phyloP scores from a whole-genome alignment of 73 alveolate genomes.

The Breviolum minutum region DNA sequence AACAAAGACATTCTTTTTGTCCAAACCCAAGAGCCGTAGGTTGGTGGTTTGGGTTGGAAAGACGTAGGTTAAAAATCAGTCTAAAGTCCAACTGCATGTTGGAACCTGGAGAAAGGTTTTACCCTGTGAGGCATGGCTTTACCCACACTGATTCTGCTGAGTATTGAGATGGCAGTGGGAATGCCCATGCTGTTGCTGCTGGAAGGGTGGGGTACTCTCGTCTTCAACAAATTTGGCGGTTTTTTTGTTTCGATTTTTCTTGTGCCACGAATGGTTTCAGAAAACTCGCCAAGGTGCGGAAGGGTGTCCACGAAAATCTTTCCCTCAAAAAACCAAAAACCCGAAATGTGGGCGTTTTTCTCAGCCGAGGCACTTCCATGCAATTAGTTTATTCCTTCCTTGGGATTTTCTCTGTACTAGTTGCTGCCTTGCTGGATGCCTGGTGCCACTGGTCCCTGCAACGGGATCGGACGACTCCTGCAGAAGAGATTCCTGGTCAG shows the following conservation, averaged over 20 bases:
- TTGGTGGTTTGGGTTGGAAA: too few relatives aligned
- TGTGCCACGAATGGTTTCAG: neutral
- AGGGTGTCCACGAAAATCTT: too few relatives aligned
- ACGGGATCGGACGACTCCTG: neutral
- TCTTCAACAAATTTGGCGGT: neutral
- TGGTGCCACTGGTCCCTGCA: slow-evolving; percentile 77
- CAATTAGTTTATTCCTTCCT: neutral
- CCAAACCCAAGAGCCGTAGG: too few relatives aligned
- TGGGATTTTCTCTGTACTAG: slow-evolving; percentile 26
- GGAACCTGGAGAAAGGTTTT: neutral
- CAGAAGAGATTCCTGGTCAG: neutral
- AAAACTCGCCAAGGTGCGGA: too few relatives aligned
- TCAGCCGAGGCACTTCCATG: neutral
- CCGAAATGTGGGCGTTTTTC: too few relatives aligned
- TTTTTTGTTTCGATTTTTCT: neutral
- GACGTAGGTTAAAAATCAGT: too few relatives aligned
- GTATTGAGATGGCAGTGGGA: slow-evolving; percentile 76
- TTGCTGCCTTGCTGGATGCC: slow-evolving; percentile 58
- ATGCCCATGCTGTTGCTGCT: slow-evolving; percentile 52
- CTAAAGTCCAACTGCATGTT: too few relatives aligned
- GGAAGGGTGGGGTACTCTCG: slow-evolving; percentile 55
- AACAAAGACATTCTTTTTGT: too few relatives aligned
- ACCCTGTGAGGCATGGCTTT: slow-evolving; percentile 32
- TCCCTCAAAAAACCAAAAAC: too few relatives aligned
- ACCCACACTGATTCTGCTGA: slow-evolving; percentile 36